phyloP scores from a whole-genome alignment of 1,284 basidiomycete genomes.

The Garcileccinum viscosum region DNA sequence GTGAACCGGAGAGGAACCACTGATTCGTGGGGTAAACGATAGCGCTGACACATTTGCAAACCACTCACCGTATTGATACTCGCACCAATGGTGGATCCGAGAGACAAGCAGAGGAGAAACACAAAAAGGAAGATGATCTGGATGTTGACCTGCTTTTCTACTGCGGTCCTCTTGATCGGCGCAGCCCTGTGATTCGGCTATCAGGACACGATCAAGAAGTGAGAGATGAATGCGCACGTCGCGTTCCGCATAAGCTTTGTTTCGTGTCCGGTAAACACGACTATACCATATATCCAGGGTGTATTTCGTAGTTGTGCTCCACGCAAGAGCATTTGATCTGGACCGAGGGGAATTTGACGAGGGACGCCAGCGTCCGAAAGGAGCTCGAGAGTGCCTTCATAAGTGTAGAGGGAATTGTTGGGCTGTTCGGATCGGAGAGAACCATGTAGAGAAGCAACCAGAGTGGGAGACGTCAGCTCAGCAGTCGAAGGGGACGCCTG shows the following conservation, averaged over 20 bases:
- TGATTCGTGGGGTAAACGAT: constrained; percentile 30
- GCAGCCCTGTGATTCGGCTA: constrained; percentile 66
- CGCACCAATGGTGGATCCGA: constrained; percentile 92
- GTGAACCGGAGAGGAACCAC: constrained; percentile 84
- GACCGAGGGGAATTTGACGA: constrained; percentile 88
- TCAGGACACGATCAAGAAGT: background rate
- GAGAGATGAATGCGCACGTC: constrained; percentile 66
- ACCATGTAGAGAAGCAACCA: constrained; percentile 80
- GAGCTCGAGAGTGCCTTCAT: constrained; percentile 84
- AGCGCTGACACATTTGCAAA: background rate
- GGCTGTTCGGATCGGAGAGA: constrained; percentile 93
- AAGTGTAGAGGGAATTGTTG: constrained; percentile 97
- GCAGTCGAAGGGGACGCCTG: constrained; percentile 89
- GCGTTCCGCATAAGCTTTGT: constrained; percentile 97
- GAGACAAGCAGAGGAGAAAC: constrained; percentile 84
- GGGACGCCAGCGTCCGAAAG: constrained; percentile 61
- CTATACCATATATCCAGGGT: constrained; percentile 93
- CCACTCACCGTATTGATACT: constrained; percentile 73
- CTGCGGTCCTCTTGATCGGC: constrained; percentile 95
- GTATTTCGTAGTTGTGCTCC: constrained; percentile 98
- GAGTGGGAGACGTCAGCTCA: constrained; percentile 76
- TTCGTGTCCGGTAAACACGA: constrained; percentile 97
- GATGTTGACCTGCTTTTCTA: constrained; percentile 94
- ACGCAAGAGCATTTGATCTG: constrained; percentile 92
- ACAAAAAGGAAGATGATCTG: constrained; percentile 98